These are phyloP conservation scores for Davidsoniella neocaledoniae DNA, from an alignment of 2,329 filamentous ascomycete genomes.

Conservation along the genomic window DNA sequence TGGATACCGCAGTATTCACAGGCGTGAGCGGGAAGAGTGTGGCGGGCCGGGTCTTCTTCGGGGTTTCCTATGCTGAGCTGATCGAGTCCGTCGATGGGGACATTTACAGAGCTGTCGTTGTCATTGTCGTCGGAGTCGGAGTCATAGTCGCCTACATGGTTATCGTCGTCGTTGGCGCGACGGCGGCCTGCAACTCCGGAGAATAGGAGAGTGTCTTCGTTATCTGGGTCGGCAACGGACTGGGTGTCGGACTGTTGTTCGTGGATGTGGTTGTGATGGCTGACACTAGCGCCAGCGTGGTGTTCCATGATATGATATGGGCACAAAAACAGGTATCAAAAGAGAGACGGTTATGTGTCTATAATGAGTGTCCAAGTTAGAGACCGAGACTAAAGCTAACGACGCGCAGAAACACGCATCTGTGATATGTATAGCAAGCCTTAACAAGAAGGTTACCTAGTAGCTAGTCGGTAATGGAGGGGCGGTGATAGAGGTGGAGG, in stretches of 20 bases:
- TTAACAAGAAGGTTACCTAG: background rate
- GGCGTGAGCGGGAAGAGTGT: slow-evolving; percentile 82
- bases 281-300: slow-evolving; percentile 8
- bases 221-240: slow-evolving; percentile 25
- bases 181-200: slow-evolving; percentile 42
- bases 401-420: too few relatives aligned
- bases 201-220: slow-evolving; percentile 64
- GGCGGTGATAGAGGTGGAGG: background rate
- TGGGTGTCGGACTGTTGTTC: slow-evolving; percentile 8
- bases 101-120: slow-evolving; percentile 57
- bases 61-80: slow-evolving; percentile 37
- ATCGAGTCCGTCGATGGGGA: slow-evolving; percentile 59
- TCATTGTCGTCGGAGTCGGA: slow-evolving; percentile 72
- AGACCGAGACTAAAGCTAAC: too few relatives aligned
- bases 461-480: background rate
- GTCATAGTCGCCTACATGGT: slow-evolving; percentile 65
- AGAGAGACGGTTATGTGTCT: too few relatives aligned
- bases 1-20: slow-evolving; percentile 98
- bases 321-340: too few relatives aligned
- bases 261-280: background rate
- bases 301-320: slow-evolving; percentile 13
- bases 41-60: slow-evolving; percentile 40
- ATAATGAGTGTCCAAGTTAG: too few relatives aligned
- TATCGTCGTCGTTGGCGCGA: slow-evolving; percentile 75
- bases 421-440: too few relatives aligned